Conservation (phyloP, 305 asterid species). For the Fraxinus velutina region DNA sequence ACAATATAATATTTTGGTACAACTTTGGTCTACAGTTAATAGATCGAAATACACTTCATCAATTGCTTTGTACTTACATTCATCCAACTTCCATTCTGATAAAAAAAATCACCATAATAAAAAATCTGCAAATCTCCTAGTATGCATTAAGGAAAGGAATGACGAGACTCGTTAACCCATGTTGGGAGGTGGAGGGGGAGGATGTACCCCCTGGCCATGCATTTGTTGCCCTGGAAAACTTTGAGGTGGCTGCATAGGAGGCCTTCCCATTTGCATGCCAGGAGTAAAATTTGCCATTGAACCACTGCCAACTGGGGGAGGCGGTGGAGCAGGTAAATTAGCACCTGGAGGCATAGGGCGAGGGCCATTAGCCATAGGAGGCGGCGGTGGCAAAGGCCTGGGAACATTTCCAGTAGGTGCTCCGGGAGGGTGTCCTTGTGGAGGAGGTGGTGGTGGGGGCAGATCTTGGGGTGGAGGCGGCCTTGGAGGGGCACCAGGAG, state of each 20-base stretch:
- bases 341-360: constrained; percentile 99
- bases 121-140: not conserved
- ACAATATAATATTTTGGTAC: not conserved
- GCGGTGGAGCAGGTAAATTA: constrained; percentile 86
- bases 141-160: not conserved
- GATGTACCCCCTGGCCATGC: constrained; percentile 58
- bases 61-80: not conserved
- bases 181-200: constrained; percentile 72
- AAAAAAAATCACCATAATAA: not conserved
- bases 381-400: constrained; percentile 55
- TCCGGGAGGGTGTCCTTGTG: constrained; percentile 60
- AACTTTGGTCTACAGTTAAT: not conserved
- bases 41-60: not conserved
- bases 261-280: constrained; percentile 77
- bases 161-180: constrained; percentile 48
- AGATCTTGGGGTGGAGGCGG: constrained; percentile 79
- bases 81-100: not conserved
- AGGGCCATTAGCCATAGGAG: constrained; percentile 68
- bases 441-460: constrained; percentile 70
- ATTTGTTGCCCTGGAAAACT: constrained; percentile 71
- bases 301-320: constrained; percentile 69
- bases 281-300: constrained; percentile 81
- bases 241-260: constrained; percentile 73
- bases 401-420: constrained; percentile 46
- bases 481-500: constrained; percentile 62